These are phyloP conservation scores for Aurinia saxatilis DNA, from an alignment of 345 rosid genomes.

Conservation along the genomic window DNA sequence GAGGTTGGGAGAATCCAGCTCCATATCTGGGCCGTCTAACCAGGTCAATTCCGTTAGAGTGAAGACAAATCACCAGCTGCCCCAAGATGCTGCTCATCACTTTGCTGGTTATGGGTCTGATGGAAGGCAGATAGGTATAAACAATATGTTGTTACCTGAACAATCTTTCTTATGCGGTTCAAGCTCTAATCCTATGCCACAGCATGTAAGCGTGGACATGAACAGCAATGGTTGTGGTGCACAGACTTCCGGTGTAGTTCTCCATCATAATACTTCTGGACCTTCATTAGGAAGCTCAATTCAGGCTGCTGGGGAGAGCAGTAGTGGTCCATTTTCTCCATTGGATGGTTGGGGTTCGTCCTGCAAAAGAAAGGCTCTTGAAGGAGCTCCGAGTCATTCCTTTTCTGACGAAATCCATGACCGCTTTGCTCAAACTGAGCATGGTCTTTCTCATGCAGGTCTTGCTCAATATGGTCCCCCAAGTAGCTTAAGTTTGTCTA, in stretches of 20 bases:
- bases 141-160: slow-evolving; percentile 12
- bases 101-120: slow-evolving; percentile 41
- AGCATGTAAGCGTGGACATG: slow-evolving; percentile 34
- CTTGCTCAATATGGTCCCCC: slow-evolving; percentile 42
- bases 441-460: slow-evolving; percentile 34
- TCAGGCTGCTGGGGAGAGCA: slow-evolving; percentile 43
- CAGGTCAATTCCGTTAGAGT: slow-evolving; percentile 38
- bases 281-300: slow-evolving; percentile 55
- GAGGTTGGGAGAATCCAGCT: slow-evolving; percentile 65
- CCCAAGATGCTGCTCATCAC: slow-evolving; percentile 30
- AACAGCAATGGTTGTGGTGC: slow-evolving; percentile 30
- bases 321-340: slow-evolving; percentile 50
- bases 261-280: slow-evolving; percentile 34
- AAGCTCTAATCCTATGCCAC: slow-evolving; percentile 37
- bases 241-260: slow-evolving; percentile 25
- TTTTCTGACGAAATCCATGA: slow-evolving; percentile 49
- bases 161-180: slow-evolving; percentile 46
- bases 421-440: slow-evolving; percentile 42
- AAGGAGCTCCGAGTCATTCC: slow-evolving; percentile 63
- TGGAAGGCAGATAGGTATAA: slow-evolving; percentile 33
- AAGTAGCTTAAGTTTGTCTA: slow-evolving; percentile 53
- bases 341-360: slow-evolving; percentile 66
- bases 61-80: slow-evolving; percentile 43
- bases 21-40: slow-evolving; percentile 34
- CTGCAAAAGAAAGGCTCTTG: slow-evolving; percentile 88